These are phyloP conservation scores for Termitomyces sp. DNA, from an alignment of 768 basidiomycete species.

Conservation along the genomic window DNA sequence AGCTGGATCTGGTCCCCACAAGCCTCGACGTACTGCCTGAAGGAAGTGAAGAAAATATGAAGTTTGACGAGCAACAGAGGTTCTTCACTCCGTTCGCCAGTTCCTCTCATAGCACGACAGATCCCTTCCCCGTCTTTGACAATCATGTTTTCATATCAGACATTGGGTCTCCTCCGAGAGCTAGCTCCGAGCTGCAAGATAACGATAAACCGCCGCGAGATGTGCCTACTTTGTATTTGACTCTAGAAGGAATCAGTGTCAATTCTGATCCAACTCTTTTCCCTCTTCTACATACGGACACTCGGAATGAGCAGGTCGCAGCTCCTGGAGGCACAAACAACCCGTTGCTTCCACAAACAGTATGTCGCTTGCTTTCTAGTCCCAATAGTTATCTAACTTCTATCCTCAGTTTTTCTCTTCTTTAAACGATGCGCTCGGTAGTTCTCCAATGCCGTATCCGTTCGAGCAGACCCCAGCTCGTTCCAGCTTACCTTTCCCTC, in stretches of 20 bases:
- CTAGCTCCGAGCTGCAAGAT: neutral
- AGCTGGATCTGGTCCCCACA: neutral
- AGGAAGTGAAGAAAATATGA: neutral
- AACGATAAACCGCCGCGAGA: neutral
- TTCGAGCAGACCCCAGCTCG: neutral
- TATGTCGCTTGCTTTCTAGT: neutral
- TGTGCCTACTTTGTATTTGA: neutral
- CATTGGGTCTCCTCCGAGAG: neutral
- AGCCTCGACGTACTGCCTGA: neutral
- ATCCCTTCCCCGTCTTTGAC: neutral
- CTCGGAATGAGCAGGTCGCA: neutral
- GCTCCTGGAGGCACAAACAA: neutral
- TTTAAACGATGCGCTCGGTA: neutral
- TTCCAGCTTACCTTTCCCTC: neutral
- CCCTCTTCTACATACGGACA: neutral
- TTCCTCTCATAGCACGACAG: neutral
- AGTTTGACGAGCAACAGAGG: neutral
- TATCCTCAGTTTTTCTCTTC: neutral
- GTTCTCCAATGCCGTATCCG: neutral
- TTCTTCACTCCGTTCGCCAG: neutral
- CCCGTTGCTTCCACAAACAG: neutral
- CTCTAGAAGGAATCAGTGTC: neutral
- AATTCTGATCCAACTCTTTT: neutral
- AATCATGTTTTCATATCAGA: neutral
- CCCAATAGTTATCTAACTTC: neutral